Evolutionary conservation across 805 yeast genomes (phyloP).

Genomic region (Kuraishia floccosa): DNA sequence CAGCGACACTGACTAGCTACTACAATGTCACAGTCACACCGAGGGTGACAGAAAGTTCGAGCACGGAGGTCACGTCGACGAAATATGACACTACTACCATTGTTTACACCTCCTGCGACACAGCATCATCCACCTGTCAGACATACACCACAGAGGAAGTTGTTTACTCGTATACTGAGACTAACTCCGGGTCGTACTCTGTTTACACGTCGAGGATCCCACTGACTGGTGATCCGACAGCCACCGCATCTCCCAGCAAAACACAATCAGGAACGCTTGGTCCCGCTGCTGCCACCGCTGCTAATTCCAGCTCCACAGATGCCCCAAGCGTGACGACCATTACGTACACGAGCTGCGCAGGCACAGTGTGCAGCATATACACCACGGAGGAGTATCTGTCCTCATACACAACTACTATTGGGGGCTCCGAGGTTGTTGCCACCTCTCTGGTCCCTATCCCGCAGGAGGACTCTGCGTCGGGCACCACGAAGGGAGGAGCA

Average conservation of each 20-base stretch:
- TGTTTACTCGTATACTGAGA: conserved; percentile 13
- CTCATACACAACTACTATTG: conserved; percentile 2
- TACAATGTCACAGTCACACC: conserved; percentile 9
- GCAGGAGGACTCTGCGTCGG: neutral
- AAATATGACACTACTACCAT: conserved; percentile 11
- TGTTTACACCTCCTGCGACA: conserved; percentile 6
- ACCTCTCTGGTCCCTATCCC: conserved; percentile 2
- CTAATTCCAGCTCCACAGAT: conserved; percentile 4
- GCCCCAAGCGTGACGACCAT: too few species aligned
- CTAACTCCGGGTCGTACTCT: conserved; percentile 9
- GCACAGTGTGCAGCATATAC: conserved; percentile 1
- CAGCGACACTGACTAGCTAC: too few species aligned
- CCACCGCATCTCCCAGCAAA: too few species aligned
- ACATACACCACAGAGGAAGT: conserved; percentile 8
- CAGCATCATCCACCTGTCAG: conserved; percentile 6
- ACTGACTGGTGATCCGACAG: conserved; percentile 3
- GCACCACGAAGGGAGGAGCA: neutral
- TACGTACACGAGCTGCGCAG: conserved; percentile 3
- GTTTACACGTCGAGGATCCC: conserved; percentile 12
- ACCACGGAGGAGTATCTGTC: neutral
- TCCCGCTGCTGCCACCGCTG: conserved; percentile 4
- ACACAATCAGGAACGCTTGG: too few species aligned
- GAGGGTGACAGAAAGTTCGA: conserved; percentile 6
- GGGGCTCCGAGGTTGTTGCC: conserved; percentile 1
- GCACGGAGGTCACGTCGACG: conserved; percentile 5